Conservation (phyloP, 2,329 filamentous ascomycete genomes). For the Pestalotiopsis sp. region DNA sequence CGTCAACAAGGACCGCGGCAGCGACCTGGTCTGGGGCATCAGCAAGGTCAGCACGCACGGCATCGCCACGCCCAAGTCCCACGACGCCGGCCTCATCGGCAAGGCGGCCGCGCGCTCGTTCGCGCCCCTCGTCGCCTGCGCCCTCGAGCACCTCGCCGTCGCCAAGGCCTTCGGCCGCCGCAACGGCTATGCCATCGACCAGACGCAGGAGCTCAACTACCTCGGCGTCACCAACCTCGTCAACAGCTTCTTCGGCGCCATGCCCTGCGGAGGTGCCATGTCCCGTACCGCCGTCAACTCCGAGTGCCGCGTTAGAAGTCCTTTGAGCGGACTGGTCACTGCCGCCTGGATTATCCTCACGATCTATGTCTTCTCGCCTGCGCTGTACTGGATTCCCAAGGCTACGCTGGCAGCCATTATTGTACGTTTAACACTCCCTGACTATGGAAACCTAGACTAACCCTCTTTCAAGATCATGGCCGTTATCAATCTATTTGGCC, state of each 20-base stretch:
- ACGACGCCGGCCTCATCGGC: conserved; percentile 47
- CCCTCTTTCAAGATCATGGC: conserved; percentile 51
- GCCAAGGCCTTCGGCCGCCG: conserved; percentile 63
- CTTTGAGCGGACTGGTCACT: conserved; percentile 61
- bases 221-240: conserved; percentile 64
- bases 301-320: conserved; percentile 62
- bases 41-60: conserved; percentile 59
- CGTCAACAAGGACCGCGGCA: conserved; percentile 55
- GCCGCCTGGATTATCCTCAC: conserved; percentile 62
- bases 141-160: conserved; percentile 66
- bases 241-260: conserved; percentile 65
- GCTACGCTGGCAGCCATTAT: conserved; percentile 67
- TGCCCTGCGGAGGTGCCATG: conserved; percentile 68
- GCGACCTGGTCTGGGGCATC: conserved; percentile 56
- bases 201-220: conserved; percentile 67
- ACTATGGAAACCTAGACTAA: neutral
- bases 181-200: conserved; percentile 64
- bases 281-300: conserved; percentile 69
- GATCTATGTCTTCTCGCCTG: conserved; percentile 61
- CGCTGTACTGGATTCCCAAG: conserved; percentile 70
- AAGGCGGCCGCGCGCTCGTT: conserved; percentile 57
- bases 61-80: conserved; percentile 51
- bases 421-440: conserved; percentile 27
- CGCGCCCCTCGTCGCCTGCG: conserved; percentile 61
- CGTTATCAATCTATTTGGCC: conserved; percentile 62